Percentiles rank a stretch among this genome's conserved stretches.
Evolutionary conservation across 192 early-diverging fungal genomes (phyloP).

Genomic region (Coemansia sp.): DNA sequence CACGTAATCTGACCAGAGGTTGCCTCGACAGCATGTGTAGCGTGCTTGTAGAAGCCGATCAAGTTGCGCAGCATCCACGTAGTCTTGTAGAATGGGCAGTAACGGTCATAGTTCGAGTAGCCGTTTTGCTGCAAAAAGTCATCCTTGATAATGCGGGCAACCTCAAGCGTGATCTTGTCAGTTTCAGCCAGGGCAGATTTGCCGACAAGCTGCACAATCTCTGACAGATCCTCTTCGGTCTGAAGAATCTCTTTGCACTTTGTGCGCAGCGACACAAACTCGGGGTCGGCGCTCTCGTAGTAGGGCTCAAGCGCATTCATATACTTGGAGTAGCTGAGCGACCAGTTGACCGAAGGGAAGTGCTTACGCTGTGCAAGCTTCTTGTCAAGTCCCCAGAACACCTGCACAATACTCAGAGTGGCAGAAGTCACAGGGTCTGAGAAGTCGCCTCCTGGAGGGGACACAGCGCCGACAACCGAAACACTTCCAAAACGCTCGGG

Average conservation of each 20-base stretch:
- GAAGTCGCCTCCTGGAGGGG: slow-evolving; percentile 99
- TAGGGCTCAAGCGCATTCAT: slow-evolving; percentile 93
- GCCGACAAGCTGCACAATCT: slow-evolving; percentile 99
- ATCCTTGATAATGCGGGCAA: slow-evolving; percentile 98
- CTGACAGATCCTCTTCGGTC: slow-evolving; percentile 96
- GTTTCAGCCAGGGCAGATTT: slow-evolving; percentile 90
- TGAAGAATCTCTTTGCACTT: slow-evolving; percentile 98
- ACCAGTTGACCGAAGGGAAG: slow-evolving; percentile 99
- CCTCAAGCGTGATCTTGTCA: slow-evolving; percentile 98
- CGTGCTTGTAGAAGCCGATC: slow-evolving; percentile 93
- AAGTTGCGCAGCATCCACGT: slow-evolving; percentile 98
- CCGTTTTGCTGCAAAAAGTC: slow-evolving; percentile 99
- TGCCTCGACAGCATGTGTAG: slow-evolving; percentile 92
- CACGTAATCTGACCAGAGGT: slow-evolving; percentile 87
- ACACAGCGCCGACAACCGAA: slow-evolving; percentile 98
- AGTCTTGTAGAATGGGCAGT: slow-evolving; percentile 99
- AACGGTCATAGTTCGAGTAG: slow-evolving; percentile 97
- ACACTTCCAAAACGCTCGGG: slow-evolving; percentile 92
- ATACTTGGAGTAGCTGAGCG: slow-evolving; percentile 96
- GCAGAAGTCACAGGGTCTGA: slow-evolving; percentile 97
- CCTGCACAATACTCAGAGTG: slow-evolving; percentile 98
- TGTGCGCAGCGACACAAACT: slow-evolving; percentile 87
- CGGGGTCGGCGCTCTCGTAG: slow-evolving; percentile 93
- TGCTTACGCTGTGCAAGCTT: slow-evolving; percentile 99
- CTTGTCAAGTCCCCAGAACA: slow-evolving; percentile 99